Percentiles rank a stretch among this genome's conserved stretches.
These are phyloP conservation scores for Blastocystis sp. DNA, from an alignment of 352 stramenopile species.

Conservation along the genomic window DNA sequence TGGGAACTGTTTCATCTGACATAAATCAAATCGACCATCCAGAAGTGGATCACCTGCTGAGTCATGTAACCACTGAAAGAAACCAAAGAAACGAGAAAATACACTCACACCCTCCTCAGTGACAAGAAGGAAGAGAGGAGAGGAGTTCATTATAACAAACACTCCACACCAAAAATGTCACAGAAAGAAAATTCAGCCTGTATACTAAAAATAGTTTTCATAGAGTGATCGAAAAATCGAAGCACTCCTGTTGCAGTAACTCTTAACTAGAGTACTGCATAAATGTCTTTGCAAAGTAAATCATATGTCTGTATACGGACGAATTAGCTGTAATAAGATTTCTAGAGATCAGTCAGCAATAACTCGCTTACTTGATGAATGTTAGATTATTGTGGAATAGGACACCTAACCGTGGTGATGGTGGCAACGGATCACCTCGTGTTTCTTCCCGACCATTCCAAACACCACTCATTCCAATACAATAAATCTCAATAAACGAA, in stretches of 20 bases:
- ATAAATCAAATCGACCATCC: neutral
- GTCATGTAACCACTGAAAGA: conserved; percentile 9
- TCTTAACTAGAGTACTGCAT: neutral
- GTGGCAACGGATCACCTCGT: neutral
- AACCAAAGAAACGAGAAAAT: conserved; percentile 26
- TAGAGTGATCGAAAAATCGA: neutral
- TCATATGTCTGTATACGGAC: conserved; percentile 19
- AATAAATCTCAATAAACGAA: conserved; percentile 31
- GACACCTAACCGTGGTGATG: neutral
- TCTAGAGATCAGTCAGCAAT: neutral
- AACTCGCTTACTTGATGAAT: neutral
- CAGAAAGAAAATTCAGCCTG: neutral
- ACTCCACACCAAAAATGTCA: neutral
- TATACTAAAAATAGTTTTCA: neutral
- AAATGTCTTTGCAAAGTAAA: conserved; percentile 23
- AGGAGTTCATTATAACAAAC: neutral
- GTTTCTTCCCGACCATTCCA: neutral
- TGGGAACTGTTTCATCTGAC: neutral
- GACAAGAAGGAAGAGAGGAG: conserved; percentile 19
- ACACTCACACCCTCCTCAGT: neutral
- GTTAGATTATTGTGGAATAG: neutral
- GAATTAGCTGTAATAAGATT: neutral
- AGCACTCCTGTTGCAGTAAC: neutral
- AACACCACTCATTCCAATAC: neutral
- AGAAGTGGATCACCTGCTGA: neutral